Evolutionary conservation across 2,329 filamentous ascomycete genomes (phyloP), one percentile per base, ranked within the genome.

Genomic region (Hymenoscyphus linearis): DNA sequence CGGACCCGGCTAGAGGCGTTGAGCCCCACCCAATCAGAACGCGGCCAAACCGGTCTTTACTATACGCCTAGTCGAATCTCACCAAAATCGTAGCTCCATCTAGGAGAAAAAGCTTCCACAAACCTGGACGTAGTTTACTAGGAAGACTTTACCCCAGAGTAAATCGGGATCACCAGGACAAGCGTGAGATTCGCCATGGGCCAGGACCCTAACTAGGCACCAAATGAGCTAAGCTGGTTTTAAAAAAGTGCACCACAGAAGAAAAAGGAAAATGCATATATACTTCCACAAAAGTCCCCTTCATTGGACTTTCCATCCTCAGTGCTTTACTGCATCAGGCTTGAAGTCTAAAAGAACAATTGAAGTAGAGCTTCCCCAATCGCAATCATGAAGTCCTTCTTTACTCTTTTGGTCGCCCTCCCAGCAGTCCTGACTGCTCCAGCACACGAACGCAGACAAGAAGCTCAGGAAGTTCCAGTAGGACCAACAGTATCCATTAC

Each of bases 401-500:
- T 53, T 18, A 22, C 55, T 22, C 36, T 61, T 50, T 18, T 55
- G 22, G 26, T 18, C 54, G 2, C 59, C 31, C 53, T 60, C 36
- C 44, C 62, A 16, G 31, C 50, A 34, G 54, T 58, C 13, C 34
- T 60, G 18, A 52, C 59, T 57, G 57, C 44, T 14, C 62, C 62
- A 50, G 36, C 56, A 31, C 25, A n/a, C 26, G 52, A 56, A 34
- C 56, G 59, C 16, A 47, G n/a, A 22, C n/a, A n/a, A n/a, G n/a
- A n/a, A n/a, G n/a, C n/a, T n/a, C n/a, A n/a, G n/a, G 31, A 35
- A 18, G 62, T 53, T 31, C 31, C 31, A 31, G 31, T 31, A 9
- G 31, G 31, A 22, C 62, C 62, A 14, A 64, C 59, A 14, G 62
- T 64, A 0, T 34, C 57, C 5, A 64, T 64, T 34, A 31, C 57